Percentiles rank a stretch among this genome's conserved stretches.
These are phyloP conservation scores for Colletotrichum lentis DNA, from an alignment of 2,329 filamentous ascomycete species.

Conservation along the genomic window DNA sequence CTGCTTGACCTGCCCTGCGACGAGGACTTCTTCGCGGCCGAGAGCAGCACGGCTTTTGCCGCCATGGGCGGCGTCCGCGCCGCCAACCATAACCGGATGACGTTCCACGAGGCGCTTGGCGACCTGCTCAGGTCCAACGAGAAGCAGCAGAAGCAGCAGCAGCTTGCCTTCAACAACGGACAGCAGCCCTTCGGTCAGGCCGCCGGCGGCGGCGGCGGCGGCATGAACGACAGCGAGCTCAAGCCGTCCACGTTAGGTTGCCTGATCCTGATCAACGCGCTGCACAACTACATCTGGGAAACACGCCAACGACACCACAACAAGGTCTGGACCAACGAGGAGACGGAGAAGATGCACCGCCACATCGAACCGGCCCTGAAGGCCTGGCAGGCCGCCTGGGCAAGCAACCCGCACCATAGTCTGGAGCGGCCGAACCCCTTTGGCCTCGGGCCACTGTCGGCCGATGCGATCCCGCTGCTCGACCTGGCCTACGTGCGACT, in stretches of 20 bases:
- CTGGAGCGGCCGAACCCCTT: conserved; percentile 86
- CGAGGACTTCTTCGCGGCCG: conserved; percentile 87
- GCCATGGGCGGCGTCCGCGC: conserved; percentile 76
- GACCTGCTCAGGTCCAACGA: conserved; percentile 81
- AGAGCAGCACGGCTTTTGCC: conserved; percentile 82
- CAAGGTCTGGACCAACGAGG: conserved; percentile 87
- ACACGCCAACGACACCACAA: conserved; percentile 89
- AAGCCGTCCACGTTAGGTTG: conserved; percentile 92
- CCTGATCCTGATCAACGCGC: conserved; percentile 87
- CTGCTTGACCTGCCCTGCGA: conserved; percentile 88
- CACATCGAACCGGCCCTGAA: conserved; percentile 93
- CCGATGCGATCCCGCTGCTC: conserved; percentile 88
- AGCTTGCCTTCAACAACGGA: conserved; percentile 53
- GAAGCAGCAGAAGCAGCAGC: conserved; percentile 68
- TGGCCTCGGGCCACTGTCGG: conserved; percentile 81
- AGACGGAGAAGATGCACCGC: conserved; percentile 94
- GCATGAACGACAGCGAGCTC: conserved; percentile 61
- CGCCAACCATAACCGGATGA: conserved; percentile 74
- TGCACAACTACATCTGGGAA: conserved; percentile 99
- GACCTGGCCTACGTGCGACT: conserved; percentile 92
- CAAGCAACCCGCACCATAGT: conserved; percentile 83
- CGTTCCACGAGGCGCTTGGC: conserved; percentile 84
- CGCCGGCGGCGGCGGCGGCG: conserved; percentile 49
- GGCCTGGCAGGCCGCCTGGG: conserved; percentile 94
- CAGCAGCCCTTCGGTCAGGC: conserved; percentile 59